Evolutionary conservation across 441 rosid species (phyloP).

Genomic region (Geranium incanum): DNA sequence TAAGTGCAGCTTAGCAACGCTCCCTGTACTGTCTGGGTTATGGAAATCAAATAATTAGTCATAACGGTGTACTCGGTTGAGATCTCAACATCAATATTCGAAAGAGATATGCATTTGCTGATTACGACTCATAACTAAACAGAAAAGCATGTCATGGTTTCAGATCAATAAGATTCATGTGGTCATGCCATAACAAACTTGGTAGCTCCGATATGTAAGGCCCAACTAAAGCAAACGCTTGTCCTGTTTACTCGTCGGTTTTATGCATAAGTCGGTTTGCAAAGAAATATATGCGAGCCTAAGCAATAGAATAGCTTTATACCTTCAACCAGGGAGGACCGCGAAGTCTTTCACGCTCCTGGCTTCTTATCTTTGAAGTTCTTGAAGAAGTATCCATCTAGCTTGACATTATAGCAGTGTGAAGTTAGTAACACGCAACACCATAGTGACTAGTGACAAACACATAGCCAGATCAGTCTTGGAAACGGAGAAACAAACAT

Average conservation of each 20-base stretch:
- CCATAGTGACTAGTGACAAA: too few relatives aligned
- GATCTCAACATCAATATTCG: not conserved
- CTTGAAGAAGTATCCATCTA: slow-evolving; percentile 98
- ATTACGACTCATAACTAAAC: not conserved
- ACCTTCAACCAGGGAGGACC: slow-evolving; percentile 99
- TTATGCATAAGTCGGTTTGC: not conserved
- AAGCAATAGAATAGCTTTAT: slow-evolving; percentile 14
- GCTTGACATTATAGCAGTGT: slow-evolving; percentile 40
- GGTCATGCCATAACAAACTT: not conserved
- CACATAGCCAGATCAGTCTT: too few relatives aligned
- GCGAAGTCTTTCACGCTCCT: slow-evolving; percentile 85
- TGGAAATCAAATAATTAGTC: not conserved
- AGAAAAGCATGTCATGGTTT: not conserved
- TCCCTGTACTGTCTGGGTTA: slow-evolving; percentile 66
- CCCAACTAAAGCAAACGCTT: not conserved
- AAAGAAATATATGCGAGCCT: not conserved
- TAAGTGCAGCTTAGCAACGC: slow-evolving; percentile 71
- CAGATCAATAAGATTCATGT: not conserved
- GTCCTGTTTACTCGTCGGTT: not conserved
- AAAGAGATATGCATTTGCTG: too few relatives aligned
- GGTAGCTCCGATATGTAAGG: not conserved
- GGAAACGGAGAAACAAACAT: too few relatives aligned
- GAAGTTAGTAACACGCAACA: not conserved
- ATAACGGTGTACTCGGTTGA: not conserved
- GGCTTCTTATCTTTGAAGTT: slow-evolving; percentile 82